These are phyloP conservation scores for Cucumis hystrix DNA, from an alignment of 306 rosid genomes.

Conservation along the genomic window DNA sequence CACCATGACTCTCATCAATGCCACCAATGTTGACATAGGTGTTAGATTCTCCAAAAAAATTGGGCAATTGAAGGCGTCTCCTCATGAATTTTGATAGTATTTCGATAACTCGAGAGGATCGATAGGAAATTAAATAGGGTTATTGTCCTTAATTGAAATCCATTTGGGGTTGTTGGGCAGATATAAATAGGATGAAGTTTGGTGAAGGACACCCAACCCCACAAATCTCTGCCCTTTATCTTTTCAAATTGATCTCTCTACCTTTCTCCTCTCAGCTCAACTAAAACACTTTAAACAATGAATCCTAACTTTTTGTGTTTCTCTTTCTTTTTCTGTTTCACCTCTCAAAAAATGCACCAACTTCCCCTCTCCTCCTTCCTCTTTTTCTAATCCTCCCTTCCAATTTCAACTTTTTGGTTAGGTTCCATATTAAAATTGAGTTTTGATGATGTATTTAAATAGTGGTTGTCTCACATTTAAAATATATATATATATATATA, in stretches of 20 bases:
- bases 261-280: not conserved
- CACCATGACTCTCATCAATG: too few species aligned
- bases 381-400: not conserved
- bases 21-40: too few species aligned
- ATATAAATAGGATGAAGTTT: conserved; percentile 13
- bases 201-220: conserved; percentile 28
- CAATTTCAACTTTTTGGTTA: too few species aligned
- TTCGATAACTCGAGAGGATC: too few species aligned
- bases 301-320: not conserved
- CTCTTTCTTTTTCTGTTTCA: not conserved
- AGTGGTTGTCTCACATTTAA: too few species aligned
- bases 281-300: not conserved
- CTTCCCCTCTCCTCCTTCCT: not conserved
- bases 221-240: conserved; percentile 33
- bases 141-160: conserved; percentile 11
- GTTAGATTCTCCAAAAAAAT: too few species aligned
- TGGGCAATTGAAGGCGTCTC: too few species aligned
- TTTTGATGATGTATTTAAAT: too few species aligned
- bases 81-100: too few species aligned
- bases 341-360: not conserved
- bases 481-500: too few species aligned
- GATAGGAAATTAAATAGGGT: not conserved
- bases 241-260: conserved; percentile 13
- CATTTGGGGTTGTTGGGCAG: conserved; percentile 17
- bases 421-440: too few species aligned